These are phyloP conservation scores for Senna tora DNA, from an alignment of 306 rosid genomes.

Conservation along the genomic window DNA sequence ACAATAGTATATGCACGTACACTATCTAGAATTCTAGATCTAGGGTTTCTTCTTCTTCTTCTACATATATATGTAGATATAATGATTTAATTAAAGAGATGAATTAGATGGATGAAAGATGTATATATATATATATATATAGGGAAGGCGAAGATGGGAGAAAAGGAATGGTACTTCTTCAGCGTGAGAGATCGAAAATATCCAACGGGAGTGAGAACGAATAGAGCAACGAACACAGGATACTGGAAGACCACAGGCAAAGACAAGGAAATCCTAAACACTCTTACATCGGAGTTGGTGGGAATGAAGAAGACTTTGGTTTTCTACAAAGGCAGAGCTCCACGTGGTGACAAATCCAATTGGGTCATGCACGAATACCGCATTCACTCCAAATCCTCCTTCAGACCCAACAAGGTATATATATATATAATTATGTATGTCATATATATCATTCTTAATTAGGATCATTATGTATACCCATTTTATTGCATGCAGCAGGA, in stretches of 20 bases:
- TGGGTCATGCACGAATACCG: conserved; percentile 99
- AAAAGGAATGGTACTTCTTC: conserved; percentile 94
- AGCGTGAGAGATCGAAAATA: conserved; percentile 88
- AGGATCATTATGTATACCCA: no score
- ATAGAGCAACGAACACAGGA: conserved; percentile 87
- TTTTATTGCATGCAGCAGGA: no score
- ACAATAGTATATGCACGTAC: no score
- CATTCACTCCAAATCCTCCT: conserved; percentile 65
- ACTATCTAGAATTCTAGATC: background rate
- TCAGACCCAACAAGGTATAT: conserved; percentile 71
- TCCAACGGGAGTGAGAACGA: conserved; percentile 91
- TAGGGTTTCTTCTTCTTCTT: background rate
- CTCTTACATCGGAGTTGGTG: conserved; percentile 63
- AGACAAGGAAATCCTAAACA: conserved; percentile 80
- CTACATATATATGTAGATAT: background rate
- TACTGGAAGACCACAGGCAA: conserved; percentile 98
- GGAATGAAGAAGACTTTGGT: conserved; percentile 97
- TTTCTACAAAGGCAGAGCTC: conserved; percentile 96
- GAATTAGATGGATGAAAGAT: conserved; percentile 20
- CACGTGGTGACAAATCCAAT: conserved; percentile 86
- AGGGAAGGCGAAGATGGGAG: conserved; percentile 98
- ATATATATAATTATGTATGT: no score
- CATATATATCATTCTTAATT: no score
- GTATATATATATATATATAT: no score
- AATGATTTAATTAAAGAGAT: background rate